These are phyloP conservation scores for Carex littledalei DNA, from an alignment of 176 grass and related monocot genomes.

Conservation along the genomic window DNA sequence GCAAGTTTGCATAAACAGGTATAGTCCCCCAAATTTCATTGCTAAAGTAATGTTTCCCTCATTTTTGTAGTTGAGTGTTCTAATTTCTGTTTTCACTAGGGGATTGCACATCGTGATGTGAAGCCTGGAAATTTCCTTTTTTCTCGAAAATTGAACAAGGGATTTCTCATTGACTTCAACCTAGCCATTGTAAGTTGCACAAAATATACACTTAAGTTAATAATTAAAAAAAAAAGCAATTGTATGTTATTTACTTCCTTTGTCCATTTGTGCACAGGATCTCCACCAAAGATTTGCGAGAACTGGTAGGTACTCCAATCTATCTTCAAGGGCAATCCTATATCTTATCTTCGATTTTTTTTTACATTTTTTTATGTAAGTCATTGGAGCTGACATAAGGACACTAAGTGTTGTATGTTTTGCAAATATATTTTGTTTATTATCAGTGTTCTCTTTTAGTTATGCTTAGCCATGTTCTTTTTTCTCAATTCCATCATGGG, in stretches of 20 bases:
- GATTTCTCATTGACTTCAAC: constrained; percentile 98
- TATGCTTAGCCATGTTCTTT: neutral
- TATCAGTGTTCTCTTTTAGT: neutral
- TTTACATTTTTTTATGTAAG: neutral
- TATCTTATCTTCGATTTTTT: neutral
- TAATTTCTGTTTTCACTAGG: constrained; percentile 35
- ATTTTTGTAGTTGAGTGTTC: neutral
- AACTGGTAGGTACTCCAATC: constrained; percentile 45
- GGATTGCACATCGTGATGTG: constrained; percentile 81
- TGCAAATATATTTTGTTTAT: neutral
- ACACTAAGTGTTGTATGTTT: neutral
- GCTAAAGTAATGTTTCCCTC: constrained; percentile 11
- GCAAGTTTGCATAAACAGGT: constrained; percentile 84
- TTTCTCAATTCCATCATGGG: neutral
- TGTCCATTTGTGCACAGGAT: constrained; percentile 50
- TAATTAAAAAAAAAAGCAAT: constrained; percentile 8
- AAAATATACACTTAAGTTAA: neutral
- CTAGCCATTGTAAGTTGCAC: constrained; percentile 70
- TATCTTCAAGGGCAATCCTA: neutral
- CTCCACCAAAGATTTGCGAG: constrained; percentile 60
- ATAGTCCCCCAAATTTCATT: neutral
- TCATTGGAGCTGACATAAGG: neutral
- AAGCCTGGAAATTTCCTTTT: constrained; percentile 98
- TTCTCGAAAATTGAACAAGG: constrained; percentile 54
- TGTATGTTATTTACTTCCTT: neutral